Evolutionary conservation across 1,139 yeast genomes (phyloP).

Genomic region (Geotrichum europaeum): DNA sequence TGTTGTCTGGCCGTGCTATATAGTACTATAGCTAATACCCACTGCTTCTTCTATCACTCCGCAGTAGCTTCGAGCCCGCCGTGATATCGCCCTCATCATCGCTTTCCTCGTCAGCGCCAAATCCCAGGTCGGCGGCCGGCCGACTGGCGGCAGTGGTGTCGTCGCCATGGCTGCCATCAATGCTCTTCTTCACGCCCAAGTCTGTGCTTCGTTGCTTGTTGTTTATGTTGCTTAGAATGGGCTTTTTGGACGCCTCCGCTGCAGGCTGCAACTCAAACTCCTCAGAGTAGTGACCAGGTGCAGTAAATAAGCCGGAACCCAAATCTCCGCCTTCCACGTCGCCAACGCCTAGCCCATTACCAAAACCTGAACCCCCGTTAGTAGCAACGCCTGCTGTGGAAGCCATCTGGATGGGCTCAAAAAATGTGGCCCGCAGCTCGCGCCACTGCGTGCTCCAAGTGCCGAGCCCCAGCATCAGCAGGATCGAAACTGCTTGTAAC

Average conservation of each 20-base stretch:
- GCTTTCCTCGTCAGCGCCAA: constrained; percentile 3
- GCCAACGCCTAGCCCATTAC: neutral
- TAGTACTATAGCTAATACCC: neutral
- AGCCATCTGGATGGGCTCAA: constrained; percentile 40
- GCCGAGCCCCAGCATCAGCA: constrained; percentile 68
- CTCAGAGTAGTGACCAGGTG: constrained; percentile 4
- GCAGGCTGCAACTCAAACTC: constrained; percentile 12
- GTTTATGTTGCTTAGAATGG: neutral
- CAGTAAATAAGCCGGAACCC: neutral
- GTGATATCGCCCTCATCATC: constrained; percentile 16
- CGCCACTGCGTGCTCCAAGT: constrained; percentile 86
- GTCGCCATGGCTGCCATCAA: neutral
- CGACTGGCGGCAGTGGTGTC: neutral
- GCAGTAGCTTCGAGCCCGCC: constrained; percentile 13
- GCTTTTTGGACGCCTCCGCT: neutral
- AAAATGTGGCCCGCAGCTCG: constrained; percentile 80
- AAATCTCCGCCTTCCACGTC: neutral
- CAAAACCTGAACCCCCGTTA: neutral
- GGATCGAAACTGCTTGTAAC: constrained; percentile 61
- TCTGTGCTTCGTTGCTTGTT: neutral
- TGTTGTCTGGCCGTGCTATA: neutral
- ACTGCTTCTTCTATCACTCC: neutral
- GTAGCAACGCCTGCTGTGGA: neutral
- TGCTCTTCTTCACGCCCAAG: neutral
- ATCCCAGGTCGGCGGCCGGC: neutral